Conservation (phyloP, 2,329 filamentous ascomycete genomes). For the Trichoderma pleuroti region DNA sequence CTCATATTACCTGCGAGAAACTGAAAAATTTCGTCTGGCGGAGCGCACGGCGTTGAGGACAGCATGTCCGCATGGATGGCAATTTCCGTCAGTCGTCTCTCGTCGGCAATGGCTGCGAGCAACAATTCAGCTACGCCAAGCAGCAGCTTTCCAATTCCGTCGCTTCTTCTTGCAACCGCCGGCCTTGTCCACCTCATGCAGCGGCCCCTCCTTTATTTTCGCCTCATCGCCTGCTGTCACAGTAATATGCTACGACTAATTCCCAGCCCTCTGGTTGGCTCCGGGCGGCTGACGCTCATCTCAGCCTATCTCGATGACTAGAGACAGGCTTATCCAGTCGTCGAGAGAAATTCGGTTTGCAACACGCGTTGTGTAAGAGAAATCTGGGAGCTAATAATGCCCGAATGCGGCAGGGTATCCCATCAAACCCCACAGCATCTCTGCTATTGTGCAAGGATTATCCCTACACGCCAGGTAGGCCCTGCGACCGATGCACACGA, state of each 20-base stretch:
- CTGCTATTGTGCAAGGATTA: conserved; percentile 4
- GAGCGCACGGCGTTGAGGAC: background rate
- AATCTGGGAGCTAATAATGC: conserved; percentile 28
- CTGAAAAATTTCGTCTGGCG: background rate
- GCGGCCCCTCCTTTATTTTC: conserved; percentile 4
- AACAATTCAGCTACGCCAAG: background rate
- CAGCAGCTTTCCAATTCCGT: background rate
- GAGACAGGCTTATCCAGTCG: conserved; percentile 25
- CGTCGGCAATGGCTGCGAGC: background rate
- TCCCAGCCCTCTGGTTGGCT: conserved; percentile 10
- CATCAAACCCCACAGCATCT: conserved; percentile 19
- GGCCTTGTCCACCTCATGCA: background rate
- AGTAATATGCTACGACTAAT: conserved; percentile 8
- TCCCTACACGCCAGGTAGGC: background rate
- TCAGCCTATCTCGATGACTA: conserved; percentile 23
- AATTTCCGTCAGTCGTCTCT: background rate
- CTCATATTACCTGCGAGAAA: conserved; percentile 10
- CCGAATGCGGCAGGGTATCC: conserved; percentile 18
- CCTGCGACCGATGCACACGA: conserved; percentile 13
- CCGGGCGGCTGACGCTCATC: conserved; percentile 25
- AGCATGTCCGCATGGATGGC: background rate
- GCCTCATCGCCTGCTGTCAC: conserved; percentile 17
- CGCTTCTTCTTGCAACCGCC: conserved; percentile 15
- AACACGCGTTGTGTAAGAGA: conserved; percentile 38
- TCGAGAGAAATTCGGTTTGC: conserved; percentile 30